A percentile compares a stretch with the other conserved stretches of the same genome.
Evolutionary conservation across 2,329 filamentous ascomycete genomes (phyloP).

Genomic region (Atkinsonella hypoxylon): DNA sequence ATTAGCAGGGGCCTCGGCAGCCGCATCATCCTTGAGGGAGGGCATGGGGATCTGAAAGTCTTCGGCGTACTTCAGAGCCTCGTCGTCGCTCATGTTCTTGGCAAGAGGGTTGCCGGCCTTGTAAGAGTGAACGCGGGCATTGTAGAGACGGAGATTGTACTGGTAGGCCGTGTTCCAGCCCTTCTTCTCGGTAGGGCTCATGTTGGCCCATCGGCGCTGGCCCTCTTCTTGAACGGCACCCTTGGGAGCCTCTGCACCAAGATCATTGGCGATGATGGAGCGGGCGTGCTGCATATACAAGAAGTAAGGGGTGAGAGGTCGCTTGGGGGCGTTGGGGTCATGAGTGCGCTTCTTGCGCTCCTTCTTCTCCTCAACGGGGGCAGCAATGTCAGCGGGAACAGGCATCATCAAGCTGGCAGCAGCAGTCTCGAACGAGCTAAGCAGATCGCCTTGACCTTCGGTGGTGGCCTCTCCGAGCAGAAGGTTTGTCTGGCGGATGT

Average conservation of each 20-base stretch:
- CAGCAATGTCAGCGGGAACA: constrained; percentile 23
- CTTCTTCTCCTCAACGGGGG: constrained; percentile 58
- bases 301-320: constrained; percentile 89
- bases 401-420: constrained; percentile 34
- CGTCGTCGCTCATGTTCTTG: constrained; percentile 49
- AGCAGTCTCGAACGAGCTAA: constrained; percentile 41
- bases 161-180: constrained; percentile 56
- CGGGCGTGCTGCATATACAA: constrained; percentile 85
- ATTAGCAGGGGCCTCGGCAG: constrained; percentile 19
- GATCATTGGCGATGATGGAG: constrained; percentile 65
- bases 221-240: constrained; percentile 83
- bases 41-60: constrained; percentile 42
- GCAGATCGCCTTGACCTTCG: constrained; percentile 33
- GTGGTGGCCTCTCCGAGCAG: constrained; percentile 55
- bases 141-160: constrained; percentile 55
- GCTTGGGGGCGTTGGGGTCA: constrained; percentile 91
- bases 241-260: constrained; percentile 64
- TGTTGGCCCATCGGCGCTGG: constrained; percentile 71
- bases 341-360: constrained; percentile 79
- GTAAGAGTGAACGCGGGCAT: constrained; percentile 53
- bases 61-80: constrained; percentile 49
- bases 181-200: constrained; percentile 60
- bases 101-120: constrained; percentile 46
- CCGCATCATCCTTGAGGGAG: constrained; percentile 30
- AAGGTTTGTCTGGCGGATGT: constrained; percentile 78